phyloP scores from a whole-genome alignment of 768 basidiomycete genomes.

The Hirschioporus abietinus region DNA sequence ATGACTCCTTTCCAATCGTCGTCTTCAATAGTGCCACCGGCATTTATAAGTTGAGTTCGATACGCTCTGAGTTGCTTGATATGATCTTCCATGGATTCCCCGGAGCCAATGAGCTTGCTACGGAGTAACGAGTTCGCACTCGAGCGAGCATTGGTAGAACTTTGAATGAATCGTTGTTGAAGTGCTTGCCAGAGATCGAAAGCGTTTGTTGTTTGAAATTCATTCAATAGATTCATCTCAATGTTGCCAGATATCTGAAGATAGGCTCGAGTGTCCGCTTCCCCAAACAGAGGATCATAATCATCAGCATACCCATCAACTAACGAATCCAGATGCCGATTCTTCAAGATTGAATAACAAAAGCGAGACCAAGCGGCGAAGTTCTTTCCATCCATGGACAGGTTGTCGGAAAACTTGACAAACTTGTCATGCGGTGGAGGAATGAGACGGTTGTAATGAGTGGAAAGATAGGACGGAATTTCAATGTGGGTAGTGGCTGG shows the following conservation, averaged over 20 bases:
- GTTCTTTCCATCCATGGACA: too few relatives aligned
- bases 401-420: too few relatives aligned
- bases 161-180: not conserved
- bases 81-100: not conserved
- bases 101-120: not conserved
- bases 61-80: not conserved
- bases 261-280: not conserved
- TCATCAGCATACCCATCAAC: not conserved
- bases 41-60: not conserved
- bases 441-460: too few relatives aligned
- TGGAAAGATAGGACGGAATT: too few relatives aligned
- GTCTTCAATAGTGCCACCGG: not conserved
- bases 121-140: not conserved
- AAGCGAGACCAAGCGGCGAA: too few relatives aligned
- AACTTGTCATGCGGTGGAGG: too few relatives aligned
- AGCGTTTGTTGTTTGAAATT: not conserved
- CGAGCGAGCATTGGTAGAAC: not conserved
- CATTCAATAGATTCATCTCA: not conserved
- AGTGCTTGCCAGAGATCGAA: not conserved
- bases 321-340: not conserved
- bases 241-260: not conserved
- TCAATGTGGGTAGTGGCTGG: too few relatives aligned
- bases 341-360: too few relatives aligned
- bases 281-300: not conserved
- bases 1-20: not conserved